Evolutionary conservation across 495 filamentous ascomycete species (phyloP).

Genomic region (Penicillium macrosclerotiorum): DNA sequence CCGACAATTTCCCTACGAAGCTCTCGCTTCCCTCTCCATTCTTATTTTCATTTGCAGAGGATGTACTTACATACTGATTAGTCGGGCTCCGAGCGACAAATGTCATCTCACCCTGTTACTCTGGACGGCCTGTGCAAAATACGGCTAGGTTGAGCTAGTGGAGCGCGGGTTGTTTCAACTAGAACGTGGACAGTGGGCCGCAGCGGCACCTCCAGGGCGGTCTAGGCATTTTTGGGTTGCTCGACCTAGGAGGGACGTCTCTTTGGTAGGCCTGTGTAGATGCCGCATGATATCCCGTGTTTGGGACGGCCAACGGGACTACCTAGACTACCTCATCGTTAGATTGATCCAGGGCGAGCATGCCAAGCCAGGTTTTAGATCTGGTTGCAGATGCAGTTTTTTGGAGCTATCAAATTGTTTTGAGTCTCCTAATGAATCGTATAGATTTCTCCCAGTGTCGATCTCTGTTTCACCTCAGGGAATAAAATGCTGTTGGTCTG

Average conservation of each 20-base stretch:
- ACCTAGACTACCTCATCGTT: no score
- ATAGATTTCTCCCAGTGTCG: background rate
- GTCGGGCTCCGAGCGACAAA: background rate
- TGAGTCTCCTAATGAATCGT: background rate
- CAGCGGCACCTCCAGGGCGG: constrained; percentile 1
- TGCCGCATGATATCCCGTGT: no score
- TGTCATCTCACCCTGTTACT: constrained; percentile 12
- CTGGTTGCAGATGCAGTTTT: no score
- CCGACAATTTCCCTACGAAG: constrained; percentile 3
- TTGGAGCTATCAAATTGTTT: background rate
- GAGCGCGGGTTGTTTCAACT: constrained; percentile 22
- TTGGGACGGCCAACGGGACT: no score
- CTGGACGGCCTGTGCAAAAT: constrained; percentile 5
- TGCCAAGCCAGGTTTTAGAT: no score
- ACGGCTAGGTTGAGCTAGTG: constrained; percentile 5
- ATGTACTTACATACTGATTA: no score
- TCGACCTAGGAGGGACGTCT: no score
- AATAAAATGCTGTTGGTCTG: no score
- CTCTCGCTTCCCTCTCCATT: background rate
- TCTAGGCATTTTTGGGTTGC: constrained; percentile 1
- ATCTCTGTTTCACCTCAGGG: constrained; percentile 8
- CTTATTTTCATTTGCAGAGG: no score
- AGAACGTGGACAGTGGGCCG: constrained; percentile 12
- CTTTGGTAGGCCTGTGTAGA: no score
- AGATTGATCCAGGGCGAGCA: no score